A percentile compares a stretch with the other conserved stretches of the same genome.
Conservation (phyloP, 805 yeast species). For the Cyberlindnera xishuangbannaensis region DNA sequence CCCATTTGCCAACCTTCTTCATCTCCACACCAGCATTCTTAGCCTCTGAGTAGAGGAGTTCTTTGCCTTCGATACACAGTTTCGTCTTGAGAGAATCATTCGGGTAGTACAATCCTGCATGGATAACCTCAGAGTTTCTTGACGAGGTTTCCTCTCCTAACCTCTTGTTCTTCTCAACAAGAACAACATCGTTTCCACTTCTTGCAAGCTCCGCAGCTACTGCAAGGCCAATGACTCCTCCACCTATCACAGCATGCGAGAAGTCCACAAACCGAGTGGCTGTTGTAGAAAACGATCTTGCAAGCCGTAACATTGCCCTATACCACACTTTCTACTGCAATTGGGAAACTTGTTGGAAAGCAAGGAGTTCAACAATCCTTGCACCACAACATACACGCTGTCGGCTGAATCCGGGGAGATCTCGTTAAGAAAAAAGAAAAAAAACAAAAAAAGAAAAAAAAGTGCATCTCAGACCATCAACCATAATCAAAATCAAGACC, state of each 20-base stretch:
- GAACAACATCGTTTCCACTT: conserved; percentile 41
- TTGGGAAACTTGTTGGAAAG: neutral
- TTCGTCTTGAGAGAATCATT: conserved; percentile 56
- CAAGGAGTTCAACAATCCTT: too few species aligned
- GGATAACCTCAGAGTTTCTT: conserved; percentile 90
- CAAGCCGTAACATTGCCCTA: neutral
- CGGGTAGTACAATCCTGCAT: conserved; percentile 86
- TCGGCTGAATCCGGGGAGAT: conserved; percentile 2
- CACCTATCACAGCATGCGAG: conserved; percentile 74
- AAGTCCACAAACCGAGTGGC: conserved; percentile 35
- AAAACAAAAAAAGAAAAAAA: too few species aligned
- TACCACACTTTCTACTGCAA: neutral
- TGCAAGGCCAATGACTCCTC: conserved; percentile 81
- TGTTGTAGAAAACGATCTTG: conserved; percentile 14
- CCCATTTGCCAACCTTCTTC: conserved; percentile 72
- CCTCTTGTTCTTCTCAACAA: conserved; percentile 62
- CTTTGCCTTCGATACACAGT: conserved; percentile 72
- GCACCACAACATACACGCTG: neutral
- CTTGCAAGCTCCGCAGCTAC: conserved; percentile 64
- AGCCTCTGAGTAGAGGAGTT: conserved; percentile 49
- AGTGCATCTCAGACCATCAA: too few species aligned
- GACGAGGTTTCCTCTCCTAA: conserved; percentile 80
- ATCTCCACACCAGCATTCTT: conserved; percentile 48
- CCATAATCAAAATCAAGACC: too few species aligned
- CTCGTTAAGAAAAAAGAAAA: conserved; percentile 2